Conservation (phyloP, 176 grass and related monocot species). For the Oryza longistaminata region DNA sequence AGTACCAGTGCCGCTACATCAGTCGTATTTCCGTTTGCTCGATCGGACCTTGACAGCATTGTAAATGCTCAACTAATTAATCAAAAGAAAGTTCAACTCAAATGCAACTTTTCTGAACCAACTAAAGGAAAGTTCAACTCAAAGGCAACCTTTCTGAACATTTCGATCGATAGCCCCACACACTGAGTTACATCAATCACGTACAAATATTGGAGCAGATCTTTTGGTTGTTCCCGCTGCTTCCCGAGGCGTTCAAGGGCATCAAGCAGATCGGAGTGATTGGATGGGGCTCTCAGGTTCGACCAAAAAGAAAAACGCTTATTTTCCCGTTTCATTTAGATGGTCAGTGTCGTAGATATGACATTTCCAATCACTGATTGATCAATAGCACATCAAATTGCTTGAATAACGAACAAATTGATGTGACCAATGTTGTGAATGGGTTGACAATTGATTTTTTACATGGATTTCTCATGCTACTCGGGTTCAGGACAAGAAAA, state of each 20-base stretch:
- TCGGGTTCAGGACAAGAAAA: not conserved
- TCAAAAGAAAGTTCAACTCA: not conserved
- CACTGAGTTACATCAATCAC: too few species aligned
- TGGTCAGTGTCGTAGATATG: not conserved
- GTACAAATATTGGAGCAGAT: not conserved
- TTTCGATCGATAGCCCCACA: not conserved
- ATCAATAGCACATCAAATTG: not conserved
- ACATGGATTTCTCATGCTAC: not conserved
- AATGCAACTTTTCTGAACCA: not conserved
- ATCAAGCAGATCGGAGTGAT: conserved; percentile 90
- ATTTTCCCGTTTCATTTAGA: not conserved
- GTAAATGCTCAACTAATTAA: not conserved
- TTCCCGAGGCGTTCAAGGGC: conserved; percentile 84
- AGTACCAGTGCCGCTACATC: not conserved
- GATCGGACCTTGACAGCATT: not conserved
- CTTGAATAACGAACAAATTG: not conserved
- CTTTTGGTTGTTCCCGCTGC: conserved; percentile 52
- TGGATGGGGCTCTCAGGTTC: conserved; percentile 91
- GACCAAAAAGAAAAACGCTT: not conserved
- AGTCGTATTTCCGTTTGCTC: not conserved
- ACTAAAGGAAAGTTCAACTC: not conserved
- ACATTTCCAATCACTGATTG: not conserved
- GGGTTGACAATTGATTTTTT: not conserved
- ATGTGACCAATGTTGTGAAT: not conserved
- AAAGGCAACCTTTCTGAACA: not conserved